phyloP scores from a whole-genome alignment of 2,329 filamentous ascomycete genomes.

The Trichophyton simii region DNA sequence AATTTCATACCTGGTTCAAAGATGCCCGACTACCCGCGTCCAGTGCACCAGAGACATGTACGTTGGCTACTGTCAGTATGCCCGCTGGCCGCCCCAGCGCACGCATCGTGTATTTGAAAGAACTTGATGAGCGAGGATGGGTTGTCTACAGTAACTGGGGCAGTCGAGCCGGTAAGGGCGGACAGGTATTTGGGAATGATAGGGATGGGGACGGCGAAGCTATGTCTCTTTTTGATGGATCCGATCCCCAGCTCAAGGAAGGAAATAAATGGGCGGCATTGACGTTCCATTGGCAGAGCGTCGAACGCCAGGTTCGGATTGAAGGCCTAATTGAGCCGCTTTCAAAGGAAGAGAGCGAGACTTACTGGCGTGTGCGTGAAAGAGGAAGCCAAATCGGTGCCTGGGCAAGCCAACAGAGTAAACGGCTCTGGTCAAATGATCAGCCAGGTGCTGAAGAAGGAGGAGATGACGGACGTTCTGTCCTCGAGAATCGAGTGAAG shows the following conservation, averaged over 20 bases:
- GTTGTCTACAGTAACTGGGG: conserved; percentile 91
- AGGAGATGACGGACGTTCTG: conserved; percentile 54
- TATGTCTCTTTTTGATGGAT: background rate
- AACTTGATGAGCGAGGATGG: conserved; percentile 71
- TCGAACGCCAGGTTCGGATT: conserved; percentile 83
- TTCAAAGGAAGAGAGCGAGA: conserved; percentile 55
- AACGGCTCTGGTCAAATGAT: conserved; percentile 46
- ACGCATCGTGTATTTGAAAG: conserved; percentile 88
- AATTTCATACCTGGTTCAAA: conserved; percentile 86
- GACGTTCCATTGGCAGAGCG: conserved; percentile 77
- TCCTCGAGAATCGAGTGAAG: conserved; percentile 64
- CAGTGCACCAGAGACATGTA: conserved; percentile 76
- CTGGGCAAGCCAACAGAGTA: conserved; percentile 85
- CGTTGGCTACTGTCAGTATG: conserved; percentile 69
- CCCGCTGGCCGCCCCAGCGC: conserved; percentile 74
- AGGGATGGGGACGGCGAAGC: conserved; percentile 1
- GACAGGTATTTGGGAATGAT: conserved; percentile 26
- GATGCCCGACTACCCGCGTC: conserved; percentile 51
- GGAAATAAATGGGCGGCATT: conserved; percentile 66
- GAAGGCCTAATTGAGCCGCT: conserved; percentile 65
- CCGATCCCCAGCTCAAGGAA: conserved; percentile 5
- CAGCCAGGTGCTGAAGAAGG: conserved; percentile 22
- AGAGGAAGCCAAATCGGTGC: conserved; percentile 76
- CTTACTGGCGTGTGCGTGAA: conserved; percentile 53
- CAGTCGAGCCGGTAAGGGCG: conserved; percentile 44